phyloP scores from a whole-genome alignment of 2,329 filamentous ascomycete species.

The Calonectria fujianensis region DNA sequence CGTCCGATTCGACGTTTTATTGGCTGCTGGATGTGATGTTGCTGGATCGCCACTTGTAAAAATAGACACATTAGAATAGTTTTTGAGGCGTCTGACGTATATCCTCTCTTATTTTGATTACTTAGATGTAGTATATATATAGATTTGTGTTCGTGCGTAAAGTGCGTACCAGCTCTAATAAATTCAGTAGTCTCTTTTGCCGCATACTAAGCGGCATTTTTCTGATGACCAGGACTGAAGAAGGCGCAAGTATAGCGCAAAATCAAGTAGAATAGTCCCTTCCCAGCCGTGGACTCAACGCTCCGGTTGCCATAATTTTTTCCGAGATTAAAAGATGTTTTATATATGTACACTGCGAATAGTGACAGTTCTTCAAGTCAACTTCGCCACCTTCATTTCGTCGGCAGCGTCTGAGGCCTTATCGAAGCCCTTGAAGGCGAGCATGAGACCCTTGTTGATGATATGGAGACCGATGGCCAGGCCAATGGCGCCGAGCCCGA shows the following conservation, averaged over 20 bases:
- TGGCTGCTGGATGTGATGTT: background rate
- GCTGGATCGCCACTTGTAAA: background rate
- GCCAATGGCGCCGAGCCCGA: constrained; percentile 52
- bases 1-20: background rate
- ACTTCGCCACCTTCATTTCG: constrained; percentile 47
- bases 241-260: constrained; percentile 14
- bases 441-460: constrained; percentile 40
- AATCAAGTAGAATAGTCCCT: constrained; percentile 1
- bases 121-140: background rate
- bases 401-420: constrained; percentile 38
- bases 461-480: constrained; percentile 34
- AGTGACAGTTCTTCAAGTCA: constrained; percentile 42
- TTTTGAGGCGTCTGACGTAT: constrained; percentile 1
- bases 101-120: constrained; percentile 4
- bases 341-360: constrained; percentile 32
- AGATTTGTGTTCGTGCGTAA: background rate
- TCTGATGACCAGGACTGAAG: background rate
- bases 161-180: constrained; percentile 1
- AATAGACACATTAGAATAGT: background rate
- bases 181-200: background rate
- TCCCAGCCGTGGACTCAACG: background rate
- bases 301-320: constrained; percentile 9
- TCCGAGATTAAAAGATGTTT: constrained; percentile 18
- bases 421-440: constrained; percentile 40
- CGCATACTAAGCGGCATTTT: background rate